Conservation (phyloP, 345 rosid species). For the Lepidium sativum region DNA sequence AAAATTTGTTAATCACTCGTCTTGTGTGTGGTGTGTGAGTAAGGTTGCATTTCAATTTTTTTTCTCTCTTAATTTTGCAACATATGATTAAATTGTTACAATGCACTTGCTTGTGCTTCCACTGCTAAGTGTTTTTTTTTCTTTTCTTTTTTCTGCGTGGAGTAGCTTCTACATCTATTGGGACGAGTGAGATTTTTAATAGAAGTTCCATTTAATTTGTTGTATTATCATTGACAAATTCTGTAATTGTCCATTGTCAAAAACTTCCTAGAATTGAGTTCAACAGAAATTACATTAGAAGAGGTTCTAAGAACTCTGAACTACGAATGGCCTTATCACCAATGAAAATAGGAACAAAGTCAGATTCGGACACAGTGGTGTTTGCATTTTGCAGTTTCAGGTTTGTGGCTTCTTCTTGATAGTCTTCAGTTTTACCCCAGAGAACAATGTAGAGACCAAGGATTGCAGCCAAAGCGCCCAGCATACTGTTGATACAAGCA, state of each 20-base stretch:
- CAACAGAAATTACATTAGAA: conserved; percentile 13
- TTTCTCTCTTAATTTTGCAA: background rate
- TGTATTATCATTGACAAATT: background rate
- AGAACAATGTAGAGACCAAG: conserved; percentile 44
- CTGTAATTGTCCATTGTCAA: background rate
- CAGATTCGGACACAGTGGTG: background rate
- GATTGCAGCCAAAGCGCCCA: conserved; percentile 41
- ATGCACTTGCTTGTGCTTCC: conserved; percentile 10
- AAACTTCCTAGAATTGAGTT: background rate
- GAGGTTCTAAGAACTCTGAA: conserved; percentile 23
- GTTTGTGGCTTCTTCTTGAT: conserved; percentile 14
- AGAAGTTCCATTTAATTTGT: background rate
- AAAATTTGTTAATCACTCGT: background rate
- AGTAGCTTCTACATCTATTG: background rate
- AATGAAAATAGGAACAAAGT: conserved; percentile 21
- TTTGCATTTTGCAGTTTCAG: conserved; percentile 22
- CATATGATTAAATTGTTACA: conserved; percentile 1
- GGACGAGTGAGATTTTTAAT: conserved; percentile 7
- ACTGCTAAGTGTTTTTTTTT: background rate
- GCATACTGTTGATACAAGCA: conserved; percentile 28
- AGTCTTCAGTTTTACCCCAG: conserved; percentile 63
- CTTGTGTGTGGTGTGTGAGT: background rate
- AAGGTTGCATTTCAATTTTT: conserved; percentile 5
- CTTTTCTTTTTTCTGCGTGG: background rate
- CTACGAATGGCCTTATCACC: conserved; percentile 18